Evolutionary conservation across 1,284 basidiomycete genomes (phyloP).

Genomic region (Cerrena zonata): DNA sequence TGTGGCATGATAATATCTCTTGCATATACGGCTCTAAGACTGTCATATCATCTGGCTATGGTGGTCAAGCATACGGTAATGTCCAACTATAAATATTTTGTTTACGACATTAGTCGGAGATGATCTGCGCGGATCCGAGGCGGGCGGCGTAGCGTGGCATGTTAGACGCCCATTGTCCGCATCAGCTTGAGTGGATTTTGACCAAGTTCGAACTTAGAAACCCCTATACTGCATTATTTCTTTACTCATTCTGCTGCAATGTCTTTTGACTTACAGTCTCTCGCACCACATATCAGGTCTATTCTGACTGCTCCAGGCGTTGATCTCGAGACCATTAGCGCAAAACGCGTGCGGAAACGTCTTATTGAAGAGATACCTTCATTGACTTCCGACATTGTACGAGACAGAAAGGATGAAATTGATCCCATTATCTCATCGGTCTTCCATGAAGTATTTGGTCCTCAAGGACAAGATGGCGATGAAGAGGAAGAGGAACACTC

Average conservation of each 20-base stretch:
- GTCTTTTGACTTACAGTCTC: conserved; percentile 23
- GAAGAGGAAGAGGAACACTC: conserved; percentile 15
- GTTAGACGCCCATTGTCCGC: no score
- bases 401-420: conserved; percentile 52
- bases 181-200: no score
- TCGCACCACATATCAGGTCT: conserved; percentile 55
- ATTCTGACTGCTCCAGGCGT: conserved; percentile 67
- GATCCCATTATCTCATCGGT: conserved; percentile 55
- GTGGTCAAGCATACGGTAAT: no score
- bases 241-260: conserved; percentile 11
- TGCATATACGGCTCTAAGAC: no score
- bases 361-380: conserved; percentile 47
- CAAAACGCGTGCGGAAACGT: conserved; percentile 69
- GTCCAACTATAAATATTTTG: no score
- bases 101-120: no score
- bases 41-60: no score
- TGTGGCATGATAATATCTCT: no score
- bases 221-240: no score
- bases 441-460: conserved; percentile 45
- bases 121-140: no score
- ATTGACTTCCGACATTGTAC: conserved; percentile 51
- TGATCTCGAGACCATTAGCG: conserved; percentile 69
- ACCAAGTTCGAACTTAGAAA: no score
- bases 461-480: conserved; percentile 10
- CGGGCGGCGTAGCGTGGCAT: no score